Percentiles rank a stretch among this genome's conserved stretches.
Conservation (phyloP, 495 filamentous ascomycete genomes). For the Penicillium dipodomyicola region DNA sequence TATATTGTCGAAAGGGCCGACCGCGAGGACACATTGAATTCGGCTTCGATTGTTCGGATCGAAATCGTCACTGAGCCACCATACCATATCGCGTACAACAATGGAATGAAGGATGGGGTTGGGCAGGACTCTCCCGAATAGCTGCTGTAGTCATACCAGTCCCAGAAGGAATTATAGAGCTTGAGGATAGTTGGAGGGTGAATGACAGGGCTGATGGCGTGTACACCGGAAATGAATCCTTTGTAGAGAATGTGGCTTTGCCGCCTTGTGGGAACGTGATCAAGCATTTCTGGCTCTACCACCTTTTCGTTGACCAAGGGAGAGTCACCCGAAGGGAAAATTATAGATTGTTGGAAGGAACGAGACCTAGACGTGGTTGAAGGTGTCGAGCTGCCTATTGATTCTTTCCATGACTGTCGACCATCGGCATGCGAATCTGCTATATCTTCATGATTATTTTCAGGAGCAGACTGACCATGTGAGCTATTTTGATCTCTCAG, state of each 20-base stretch:
- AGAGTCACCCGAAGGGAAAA: slow-evolving; percentile 41
- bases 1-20: slow-evolving; percentile 38
- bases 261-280: slow-evolving; percentile 43
- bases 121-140: slow-evolving; percentile 45
- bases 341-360: slow-evolving; percentile 39
- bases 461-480: slow-evolving; percentile 28
- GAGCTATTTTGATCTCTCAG: slow-evolving; percentile 44
- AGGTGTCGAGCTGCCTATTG: slow-evolving; percentile 17
- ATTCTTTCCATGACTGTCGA: slow-evolving; percentile 25
- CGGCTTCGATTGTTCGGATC: slow-evolving; percentile 42
- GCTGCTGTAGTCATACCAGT: slow-evolving; percentile 48
- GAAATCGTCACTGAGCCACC: slow-evolving; percentile 48
- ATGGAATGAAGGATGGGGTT: slow-evolving; percentile 44
- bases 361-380: slow-evolving; percentile 13
- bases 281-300: slow-evolving; percentile 47
- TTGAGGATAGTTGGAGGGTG: slow-evolving; percentile 46
- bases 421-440: slow-evolving; percentile 14
- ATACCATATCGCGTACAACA: slow-evolving; percentile 51
- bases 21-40: slow-evolving; percentile 40
- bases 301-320: slow-evolving; percentile 34
- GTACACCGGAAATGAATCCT: slow-evolving; percentile 49
- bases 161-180: slow-evolving; percentile 46
- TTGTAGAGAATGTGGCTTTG: slow-evolving; percentile 49
- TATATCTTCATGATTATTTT: slow-evolving; percentile 24
- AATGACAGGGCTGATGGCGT: slow-evolving; percentile 46